Conservation (phyloP, 106 monocot species). For the Amphibolis antarctica region DNA sequence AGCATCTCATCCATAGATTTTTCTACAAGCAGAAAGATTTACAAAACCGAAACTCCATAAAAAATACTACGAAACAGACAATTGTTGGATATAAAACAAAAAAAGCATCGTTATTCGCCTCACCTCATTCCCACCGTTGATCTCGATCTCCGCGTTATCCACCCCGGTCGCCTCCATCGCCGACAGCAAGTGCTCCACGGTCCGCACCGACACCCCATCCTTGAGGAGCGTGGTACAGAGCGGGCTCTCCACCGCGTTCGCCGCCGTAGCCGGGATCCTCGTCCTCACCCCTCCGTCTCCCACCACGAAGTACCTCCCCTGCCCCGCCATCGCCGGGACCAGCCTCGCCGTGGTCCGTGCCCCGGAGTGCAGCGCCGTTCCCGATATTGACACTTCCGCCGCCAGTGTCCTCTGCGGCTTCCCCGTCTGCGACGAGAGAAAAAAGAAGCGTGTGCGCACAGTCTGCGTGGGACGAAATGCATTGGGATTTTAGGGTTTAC, state of each 20-base stretch:
- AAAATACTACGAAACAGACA: too few relatives aligned
- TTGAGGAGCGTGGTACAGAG: constrained; percentile 52
- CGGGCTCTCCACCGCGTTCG: constrained; percentile 30
- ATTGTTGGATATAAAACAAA: neutral
- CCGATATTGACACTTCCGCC: constrained; percentile 21
- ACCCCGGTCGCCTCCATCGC: constrained; percentile 69
- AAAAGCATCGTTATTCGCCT: neutral
- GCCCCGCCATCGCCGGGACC: constrained; percentile 68
- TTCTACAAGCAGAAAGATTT: too few relatives aligned
- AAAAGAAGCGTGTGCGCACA: neutral
- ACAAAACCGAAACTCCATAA: neutral
- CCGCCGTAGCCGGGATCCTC: constrained; percentile 53
- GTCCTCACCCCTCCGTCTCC: constrained; percentile 1
- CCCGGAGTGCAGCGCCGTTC: constrained; percentile 77
- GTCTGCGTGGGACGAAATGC: too few relatives aligned
- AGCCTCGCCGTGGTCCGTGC: constrained; percentile 30
- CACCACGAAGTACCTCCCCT: constrained; percentile 66
- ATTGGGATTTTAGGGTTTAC: too few relatives aligned
- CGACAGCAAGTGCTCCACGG: constrained; percentile 88
- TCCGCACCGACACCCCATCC: constrained; percentile 39
- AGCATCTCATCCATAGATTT: too few relatives aligned
- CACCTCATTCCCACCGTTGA: constrained; percentile 84
- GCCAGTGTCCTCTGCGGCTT: constrained; percentile 64
- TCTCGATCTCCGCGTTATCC: constrained; percentile 73
- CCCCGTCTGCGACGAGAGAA: constrained; percentile 20